phyloP scores from a whole-genome alignment of 1,284 basidiomycete genomes.

The Farysia itapuensis region DNA sequence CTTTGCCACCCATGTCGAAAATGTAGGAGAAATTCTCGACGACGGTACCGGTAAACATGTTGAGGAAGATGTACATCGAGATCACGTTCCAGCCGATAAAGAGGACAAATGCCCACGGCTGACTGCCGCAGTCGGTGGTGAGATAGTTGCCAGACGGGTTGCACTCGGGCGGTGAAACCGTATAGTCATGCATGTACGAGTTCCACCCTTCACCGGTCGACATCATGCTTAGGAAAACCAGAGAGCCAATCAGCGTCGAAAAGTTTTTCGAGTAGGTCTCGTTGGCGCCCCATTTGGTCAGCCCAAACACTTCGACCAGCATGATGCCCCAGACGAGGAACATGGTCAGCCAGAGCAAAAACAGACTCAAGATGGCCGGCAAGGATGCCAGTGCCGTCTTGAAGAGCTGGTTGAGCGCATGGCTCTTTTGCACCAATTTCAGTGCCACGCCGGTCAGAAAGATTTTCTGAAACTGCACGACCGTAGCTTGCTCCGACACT shows the following conservation, averaged over 20 bases:
- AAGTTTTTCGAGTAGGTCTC: conserved; percentile 80
- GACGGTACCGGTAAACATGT: conserved; percentile 76
- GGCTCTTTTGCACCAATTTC: conserved; percentile 88
- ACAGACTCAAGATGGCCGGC: conserved; percentile 80
- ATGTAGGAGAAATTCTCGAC: conserved; percentile 97
- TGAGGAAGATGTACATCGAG: conserved; percentile 82
- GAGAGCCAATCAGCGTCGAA: conserved; percentile 73
- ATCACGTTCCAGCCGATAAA: conserved; percentile 97
- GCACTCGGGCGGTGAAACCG: conserved; percentile 76
- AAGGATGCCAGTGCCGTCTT: conserved; percentile 89
- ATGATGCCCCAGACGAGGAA: conserved; percentile 92
- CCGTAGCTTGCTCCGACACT: conserved; percentile 34
- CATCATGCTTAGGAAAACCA: conserved; percentile 76
- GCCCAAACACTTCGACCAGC: conserved; percentile 85
- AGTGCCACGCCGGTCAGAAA: conserved; percentile 91
- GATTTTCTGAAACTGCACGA: conserved; percentile 80
- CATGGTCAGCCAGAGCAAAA: conserved; percentile 85
- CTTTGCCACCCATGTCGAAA: conserved; percentile 83
- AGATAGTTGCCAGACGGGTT: conserved; percentile 68
- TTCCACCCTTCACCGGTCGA: conserved; percentile 63
- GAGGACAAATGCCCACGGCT: conserved; percentile 78
- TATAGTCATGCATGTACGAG: conserved; percentile 59
- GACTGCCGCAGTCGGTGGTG: conserved; percentile 85
- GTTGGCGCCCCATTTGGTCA: conserved; percentile 79
- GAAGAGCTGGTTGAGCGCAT: conserved; percentile 90